Evolutionary conservation across 768 basidiomycete genomes (phyloP).

Genomic region (Leccinellum albellum): DNA sequence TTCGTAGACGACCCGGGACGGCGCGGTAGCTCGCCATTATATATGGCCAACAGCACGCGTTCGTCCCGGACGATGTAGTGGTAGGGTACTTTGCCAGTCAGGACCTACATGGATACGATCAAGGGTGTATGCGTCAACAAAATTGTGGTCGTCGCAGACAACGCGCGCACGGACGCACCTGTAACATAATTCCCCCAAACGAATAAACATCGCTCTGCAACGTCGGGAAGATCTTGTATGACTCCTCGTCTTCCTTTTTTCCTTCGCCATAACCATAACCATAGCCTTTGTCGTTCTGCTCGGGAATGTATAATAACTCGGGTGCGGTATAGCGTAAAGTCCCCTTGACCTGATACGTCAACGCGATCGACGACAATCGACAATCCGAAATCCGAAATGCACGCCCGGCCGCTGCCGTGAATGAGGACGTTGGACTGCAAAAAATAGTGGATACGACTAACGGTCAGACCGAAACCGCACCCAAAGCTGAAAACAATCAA

Average conservation of each 20-base stretch:
- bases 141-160: background rate
- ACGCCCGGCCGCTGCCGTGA: conserved; percentile 37
- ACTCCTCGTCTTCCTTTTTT: background rate
- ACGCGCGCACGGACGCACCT: conserved; percentile 12
- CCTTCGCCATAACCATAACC: background rate
- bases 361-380: conserved; percentile 35
- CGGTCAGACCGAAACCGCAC: background rate
- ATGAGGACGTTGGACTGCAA: conserved; percentile 44
- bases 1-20: conserved; percentile 2
- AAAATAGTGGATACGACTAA: background rate
- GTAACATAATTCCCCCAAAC: conserved; percentile 28
- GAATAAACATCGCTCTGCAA: conserved; percentile 36
- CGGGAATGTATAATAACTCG: conserved; percentile 28
- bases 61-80: conserved; percentile 17
- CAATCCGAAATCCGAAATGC: conserved; percentile 46
- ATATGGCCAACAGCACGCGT: conserved; percentile 19
- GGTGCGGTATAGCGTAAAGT: conserved; percentile 51
- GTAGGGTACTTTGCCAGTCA: conserved; percentile 24
- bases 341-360: conserved; percentile 31
- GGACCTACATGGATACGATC: conserved; percentile 5
- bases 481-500: background rate
- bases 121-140: background rate
- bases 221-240: conserved; percentile 11
- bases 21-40: conserved; percentile 6
- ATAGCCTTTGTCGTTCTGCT: background rate